Percentiles rank a stretch among this genome's conserved stretches.
Evolutionary conservation across 495 filamentous ascomycete species (phyloP).

Genomic region (Lepidopterella palustris): DNA sequence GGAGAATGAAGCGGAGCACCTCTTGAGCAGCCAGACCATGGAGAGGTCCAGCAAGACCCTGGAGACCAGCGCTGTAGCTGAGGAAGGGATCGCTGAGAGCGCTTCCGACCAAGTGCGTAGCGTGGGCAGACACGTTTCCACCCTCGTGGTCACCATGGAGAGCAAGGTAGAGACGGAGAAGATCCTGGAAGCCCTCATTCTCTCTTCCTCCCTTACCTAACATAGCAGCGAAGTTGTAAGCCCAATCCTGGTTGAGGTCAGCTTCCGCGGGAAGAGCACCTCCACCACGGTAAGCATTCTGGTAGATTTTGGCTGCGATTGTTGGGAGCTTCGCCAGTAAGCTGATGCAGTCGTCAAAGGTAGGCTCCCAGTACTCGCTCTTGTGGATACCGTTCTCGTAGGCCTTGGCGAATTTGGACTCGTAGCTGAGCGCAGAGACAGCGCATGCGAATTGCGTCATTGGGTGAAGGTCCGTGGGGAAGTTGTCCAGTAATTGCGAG

Average conservation of each 20-base stretch:
- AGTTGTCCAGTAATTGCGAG: slow-evolving; percentile 79
- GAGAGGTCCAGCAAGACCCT: slow-evolving; percentile 89
- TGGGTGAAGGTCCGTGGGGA: slow-evolving; percentile 83
- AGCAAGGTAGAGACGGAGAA: slow-evolving; percentile 86
- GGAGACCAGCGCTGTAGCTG: slow-evolving; percentile 89
- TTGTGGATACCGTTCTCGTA: slow-evolving; percentile 89
- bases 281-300: slow-evolving; percentile 72
- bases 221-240: slow-evolving; percentile 96
- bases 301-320: slow-evolving; percentile 95
- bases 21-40: slow-evolving; percentile 97
- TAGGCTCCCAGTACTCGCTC: slow-evolving; percentile 97
- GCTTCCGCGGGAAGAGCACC: slow-evolving; percentile 69
- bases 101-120: slow-evolving; percentile 96
- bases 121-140: slow-evolving; percentile 92
- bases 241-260: slow-evolving; percentile 86
- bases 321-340: slow-evolving; percentile 94
- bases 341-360: slow-evolving; percentile 91
- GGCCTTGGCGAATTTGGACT: slow-evolving; percentile 82
- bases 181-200: slow-evolving; percentile 90
- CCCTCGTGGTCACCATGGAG: slow-evolving; percentile 98
- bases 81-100: slow-evolving; percentile 93
- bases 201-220: slow-evolving; percentile 81
- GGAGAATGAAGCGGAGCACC: slow-evolving; percentile 88
- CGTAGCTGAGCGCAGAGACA: slow-evolving; percentile 87
- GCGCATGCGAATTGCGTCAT: slow-evolving; percentile 98